Base-by-base conservation (phyloP, 2,329 filamentous ascomycete species). In the Ophiostoma quercus region DNA sequence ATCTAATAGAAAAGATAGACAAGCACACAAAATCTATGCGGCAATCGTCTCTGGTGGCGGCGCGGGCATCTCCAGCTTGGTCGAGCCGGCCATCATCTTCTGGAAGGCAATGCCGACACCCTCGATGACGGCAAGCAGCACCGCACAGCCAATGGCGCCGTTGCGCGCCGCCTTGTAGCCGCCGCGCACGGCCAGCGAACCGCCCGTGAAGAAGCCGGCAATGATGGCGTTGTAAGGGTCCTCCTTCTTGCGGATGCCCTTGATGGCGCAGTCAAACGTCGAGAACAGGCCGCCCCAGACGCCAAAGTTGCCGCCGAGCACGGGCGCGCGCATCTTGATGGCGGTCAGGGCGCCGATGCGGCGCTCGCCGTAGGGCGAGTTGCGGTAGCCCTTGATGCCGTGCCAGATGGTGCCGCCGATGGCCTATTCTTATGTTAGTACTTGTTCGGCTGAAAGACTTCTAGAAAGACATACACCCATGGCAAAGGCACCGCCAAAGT, bases 181-280 rank as follows among this genome's bases (percentile, higher is more conserved):
- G 76, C 95, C 95, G 82, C 95, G 88, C 73, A 98, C 89, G 68
- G 95, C 95, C 43, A 99, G 85, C 39, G 94, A 88, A 75, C 95
- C 95, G 77, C 93, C 94, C 4, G 95, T 98, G 81, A 97, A 94
- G 85, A 97, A 97, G 69, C 95, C 95, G 60, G 94, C 95, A 75
- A 94, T 96, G 79, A 99, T 98, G 77, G 94, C 93, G 82, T 98
- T 98, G 84, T 93, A 98, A 16, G 95, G 93, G 79, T 98, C 95
- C 80, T 99, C 95, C 89, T 97, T 98, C 85, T 95, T 92, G 74
- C 93, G 85, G 70, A 94, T 83, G 71, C 94, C 94, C 85, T 98
- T 99, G 73, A 97, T 91, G 29, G 94, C 91, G 83, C 95, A 99
- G 82, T 99, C 95, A 77, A 94, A 98, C 72, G 92, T 96, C 76